These are phyloP conservation scores for Tausonia pullulans DNA, from an alignment of 1,284 basidiomycete genomes.

Conservation along the genomic window DNA sequence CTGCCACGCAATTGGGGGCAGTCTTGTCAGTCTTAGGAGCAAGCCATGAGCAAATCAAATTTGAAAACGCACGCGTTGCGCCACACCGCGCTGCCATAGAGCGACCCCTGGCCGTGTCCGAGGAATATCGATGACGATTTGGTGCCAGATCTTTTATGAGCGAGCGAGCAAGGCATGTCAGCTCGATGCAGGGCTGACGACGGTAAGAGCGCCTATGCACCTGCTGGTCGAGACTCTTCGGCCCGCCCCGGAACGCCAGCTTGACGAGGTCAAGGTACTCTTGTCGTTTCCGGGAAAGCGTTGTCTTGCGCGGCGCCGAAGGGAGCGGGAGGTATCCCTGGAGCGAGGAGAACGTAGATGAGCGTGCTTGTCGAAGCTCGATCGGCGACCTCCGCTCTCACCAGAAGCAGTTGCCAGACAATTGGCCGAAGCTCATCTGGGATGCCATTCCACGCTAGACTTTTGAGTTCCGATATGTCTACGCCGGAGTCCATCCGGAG, in stretches of 20 bases:
- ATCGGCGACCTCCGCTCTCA: constrained; percentile 36
- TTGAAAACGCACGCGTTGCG: constrained; percentile 57
- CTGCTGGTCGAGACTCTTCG: constrained; percentile 68
- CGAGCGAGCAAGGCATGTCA: background rate
- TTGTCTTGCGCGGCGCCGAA: constrained; percentile 59
- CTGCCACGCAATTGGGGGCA: constrained; percentile 35
- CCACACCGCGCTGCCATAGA: constrained; percentile 76
- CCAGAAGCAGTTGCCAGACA: constrained; percentile 88
- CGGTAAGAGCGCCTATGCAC: constrained; percentile 19
- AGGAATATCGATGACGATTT: constrained; percentile 94
- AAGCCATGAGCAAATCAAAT: background rate
- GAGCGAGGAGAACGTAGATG: constrained; percentile 4
- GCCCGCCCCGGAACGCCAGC: constrained; percentile 78
- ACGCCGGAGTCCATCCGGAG: constrained; percentile 22
- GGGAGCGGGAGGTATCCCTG: constrained; percentile 89
- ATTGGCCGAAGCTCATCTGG: constrained; percentile 78
- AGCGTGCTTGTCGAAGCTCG: constrained; percentile 8
- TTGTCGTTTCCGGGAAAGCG: constrained; percentile 74
- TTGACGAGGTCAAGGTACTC: constrained; percentile 86
- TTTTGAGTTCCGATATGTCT: constrained; percentile 8
- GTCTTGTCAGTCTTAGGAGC: background rate
- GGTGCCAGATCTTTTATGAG: constrained; percentile 72
- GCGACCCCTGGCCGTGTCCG: constrained; percentile 81
- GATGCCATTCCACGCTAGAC: constrained; percentile 88
- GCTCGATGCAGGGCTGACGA: background rate